Evolutionary conservation across 176 grass and related monocot genomes (phyloP).

Genomic region (Cenchrus purpureus): DNA sequence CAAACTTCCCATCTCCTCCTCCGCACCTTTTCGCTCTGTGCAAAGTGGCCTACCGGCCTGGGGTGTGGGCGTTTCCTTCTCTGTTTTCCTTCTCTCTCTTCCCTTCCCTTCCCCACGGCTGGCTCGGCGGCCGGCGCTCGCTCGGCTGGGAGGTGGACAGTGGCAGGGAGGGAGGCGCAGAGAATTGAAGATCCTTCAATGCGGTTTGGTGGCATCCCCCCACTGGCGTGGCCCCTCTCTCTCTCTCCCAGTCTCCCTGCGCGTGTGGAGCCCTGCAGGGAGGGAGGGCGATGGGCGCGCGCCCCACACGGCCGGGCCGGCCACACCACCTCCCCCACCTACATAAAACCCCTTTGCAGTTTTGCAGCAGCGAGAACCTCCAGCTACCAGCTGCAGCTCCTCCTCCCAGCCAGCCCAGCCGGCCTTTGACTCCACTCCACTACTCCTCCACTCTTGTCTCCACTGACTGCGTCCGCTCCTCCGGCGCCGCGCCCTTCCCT

Average conservation of each 20-base stretch:
- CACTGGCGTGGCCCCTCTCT: conserved; percentile 11
- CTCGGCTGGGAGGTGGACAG: conserved; percentile 26
- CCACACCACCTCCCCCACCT: conserved; percentile 14
- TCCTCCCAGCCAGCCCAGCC: too few relatives aligned
- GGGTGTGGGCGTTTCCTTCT: conserved; percentile 42
- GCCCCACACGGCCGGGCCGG: not conserved
- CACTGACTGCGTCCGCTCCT: not conserved
- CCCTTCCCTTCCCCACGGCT: not conserved
- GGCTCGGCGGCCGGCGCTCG: not conserved
- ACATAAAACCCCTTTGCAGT: conserved; percentile 41
- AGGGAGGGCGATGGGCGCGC: not conserved
- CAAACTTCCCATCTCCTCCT: conserved; percentile 51
- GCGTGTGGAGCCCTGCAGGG: not conserved
- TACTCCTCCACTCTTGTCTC: not conserved
- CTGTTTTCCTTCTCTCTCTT: not conserved
- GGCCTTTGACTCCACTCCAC: conserved; percentile 56
- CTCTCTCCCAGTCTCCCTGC: not conserved
- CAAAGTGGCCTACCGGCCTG: conserved; percentile 37
- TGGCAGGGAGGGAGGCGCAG: conserved; percentile 44
- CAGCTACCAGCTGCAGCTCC: not conserved
- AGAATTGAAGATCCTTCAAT: conserved; percentile 81
- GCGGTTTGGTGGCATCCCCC: conserved; percentile 62
- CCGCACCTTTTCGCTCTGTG: conserved; percentile 29
- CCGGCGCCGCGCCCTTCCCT: too few relatives aligned
- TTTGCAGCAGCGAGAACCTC: not conserved